A percentile compares a stretch with the other conserved stretches of the same genome.
These are phyloP conservation scores for Buxus sempervirens DNA, from an alignment of 164 flowering plant species.

Conservation along the genomic window DNA sequence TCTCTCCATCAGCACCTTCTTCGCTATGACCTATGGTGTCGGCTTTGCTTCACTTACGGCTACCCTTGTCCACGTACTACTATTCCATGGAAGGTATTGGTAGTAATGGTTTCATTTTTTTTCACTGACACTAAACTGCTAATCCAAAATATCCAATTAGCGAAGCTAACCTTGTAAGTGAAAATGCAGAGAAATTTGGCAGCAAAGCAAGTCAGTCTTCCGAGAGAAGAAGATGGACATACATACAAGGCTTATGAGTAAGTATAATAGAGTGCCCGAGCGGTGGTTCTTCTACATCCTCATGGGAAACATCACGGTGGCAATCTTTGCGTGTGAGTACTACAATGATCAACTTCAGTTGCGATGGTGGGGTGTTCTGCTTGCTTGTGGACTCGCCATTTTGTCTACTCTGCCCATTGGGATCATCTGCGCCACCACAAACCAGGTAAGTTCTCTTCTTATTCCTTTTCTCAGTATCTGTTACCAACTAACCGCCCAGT, in stretches of 20 bases:
- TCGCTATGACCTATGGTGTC: slow-evolving; percentile 73
- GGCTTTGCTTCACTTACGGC: slow-evolving; percentile 82
- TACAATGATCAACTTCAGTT: slow-evolving; percentile 72
- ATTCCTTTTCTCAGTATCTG: too few relatives aligned
- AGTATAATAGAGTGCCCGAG: slow-evolving; percentile 70
- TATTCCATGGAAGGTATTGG: slow-evolving; percentile 75
- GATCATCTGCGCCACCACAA: slow-evolving; percentile 83
- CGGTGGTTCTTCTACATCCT: slow-evolving; percentile 79
- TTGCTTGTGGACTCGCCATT: slow-evolving; percentile 73
- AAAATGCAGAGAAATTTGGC: slow-evolving; percentile 64
- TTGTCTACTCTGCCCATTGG: slow-evolving; percentile 87
- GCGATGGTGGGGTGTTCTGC: slow-evolving; percentile 89
- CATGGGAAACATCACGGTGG: slow-evolving; percentile 46
- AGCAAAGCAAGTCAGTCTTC: slow-evolving; percentile 58
- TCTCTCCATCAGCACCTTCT: slow-evolving; percentile 64
- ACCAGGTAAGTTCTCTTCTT: slow-evolving; percentile 47
- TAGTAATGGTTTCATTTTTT: too few relatives aligned
- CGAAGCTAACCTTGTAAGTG: neutral
- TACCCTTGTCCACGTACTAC: slow-evolving; percentile 55
- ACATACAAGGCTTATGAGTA: slow-evolving; percentile 72
- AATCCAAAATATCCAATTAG: neutral
- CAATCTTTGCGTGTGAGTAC: slow-evolving; percentile 62
- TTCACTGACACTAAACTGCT: too few relatives aligned
- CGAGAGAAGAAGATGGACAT: slow-evolving; percentile 58
- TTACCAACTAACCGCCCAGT: too few relatives aligned